Conservation (phyloP, 2,329 filamentous ascomycete genomes). For the Claviceps cyperi region DNA sequence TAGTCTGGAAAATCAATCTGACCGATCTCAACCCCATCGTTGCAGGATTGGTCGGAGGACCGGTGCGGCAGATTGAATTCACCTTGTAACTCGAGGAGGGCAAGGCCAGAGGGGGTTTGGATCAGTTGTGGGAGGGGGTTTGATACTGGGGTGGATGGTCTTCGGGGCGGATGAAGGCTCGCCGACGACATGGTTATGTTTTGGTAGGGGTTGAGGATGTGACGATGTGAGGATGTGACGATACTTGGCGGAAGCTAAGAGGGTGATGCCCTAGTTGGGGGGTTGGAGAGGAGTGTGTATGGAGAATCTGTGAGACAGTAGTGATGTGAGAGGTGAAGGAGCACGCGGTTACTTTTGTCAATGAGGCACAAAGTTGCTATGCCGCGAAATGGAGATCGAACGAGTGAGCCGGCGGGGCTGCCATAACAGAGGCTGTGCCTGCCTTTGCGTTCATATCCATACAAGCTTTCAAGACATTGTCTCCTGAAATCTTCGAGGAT, state of each 20-base stretch:
- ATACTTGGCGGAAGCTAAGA: background rate
- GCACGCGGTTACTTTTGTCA: background rate
- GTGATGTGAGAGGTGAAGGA: background rate
- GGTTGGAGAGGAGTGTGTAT: background rate
- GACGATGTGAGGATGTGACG: background rate
- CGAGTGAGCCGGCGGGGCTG: background rate
- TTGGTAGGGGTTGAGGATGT: background rate
- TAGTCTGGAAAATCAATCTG: slow-evolving; percentile 69
- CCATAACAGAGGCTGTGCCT: too few relatives aligned
- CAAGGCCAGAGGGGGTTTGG: slow-evolving; percentile 77
- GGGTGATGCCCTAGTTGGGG: background rate
- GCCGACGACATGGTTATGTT: slow-evolving; percentile 19
- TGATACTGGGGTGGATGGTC: slow-evolving; percentile 9
- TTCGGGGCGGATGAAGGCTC: slow-evolving; percentile 26
- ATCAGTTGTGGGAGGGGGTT: slow-evolving; percentile 65
- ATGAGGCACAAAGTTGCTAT: background rate
- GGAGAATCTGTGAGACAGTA: background rate
- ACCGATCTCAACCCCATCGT: slow-evolving; percentile 37
- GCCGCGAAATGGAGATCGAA: background rate
- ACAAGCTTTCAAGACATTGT: too few relatives aligned
- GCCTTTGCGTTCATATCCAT: too few relatives aligned
- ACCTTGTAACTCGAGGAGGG: slow-evolving; percentile 84
- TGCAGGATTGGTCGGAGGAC: slow-evolving; percentile 16
- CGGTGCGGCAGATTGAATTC: slow-evolving; percentile 59
- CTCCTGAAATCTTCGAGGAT: too few relatives aligned